Conservation (phyloP, 2,329 filamentous ascomycete genomes). For the Hymenoscyphus scutula region DNA sequence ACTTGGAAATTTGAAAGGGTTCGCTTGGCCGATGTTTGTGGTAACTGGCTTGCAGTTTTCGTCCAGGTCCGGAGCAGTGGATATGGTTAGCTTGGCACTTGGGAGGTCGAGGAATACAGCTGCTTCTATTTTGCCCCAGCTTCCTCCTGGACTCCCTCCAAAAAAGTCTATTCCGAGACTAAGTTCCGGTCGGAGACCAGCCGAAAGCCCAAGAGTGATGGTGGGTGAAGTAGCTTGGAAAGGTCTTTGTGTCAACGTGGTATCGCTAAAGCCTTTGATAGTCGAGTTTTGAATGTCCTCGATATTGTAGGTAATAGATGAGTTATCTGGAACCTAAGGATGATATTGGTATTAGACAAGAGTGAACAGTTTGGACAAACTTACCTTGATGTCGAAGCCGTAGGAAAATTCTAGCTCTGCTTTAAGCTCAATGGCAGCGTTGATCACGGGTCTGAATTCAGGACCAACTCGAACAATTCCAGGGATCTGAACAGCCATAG, state of each 20-base stretch:
- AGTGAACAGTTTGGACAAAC: too few species aligned
- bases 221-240: conserved; percentile 15
- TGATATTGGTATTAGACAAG: too few species aligned
- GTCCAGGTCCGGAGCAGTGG: conserved; percentile 9
- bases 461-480: conserved; percentile 14
- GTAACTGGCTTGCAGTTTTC: conserved; percentile 9
- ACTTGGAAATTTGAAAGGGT: conserved; percentile 14
- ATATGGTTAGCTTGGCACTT: conserved; percentile 6
- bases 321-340: conserved; percentile 16
- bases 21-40: neutral
- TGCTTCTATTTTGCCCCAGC: too few species aligned
- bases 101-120: conserved; percentile 15
- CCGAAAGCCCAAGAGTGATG: conserved; percentile 8
- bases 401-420: conserved; percentile 13
- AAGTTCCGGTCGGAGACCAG: conserved; percentile 13
- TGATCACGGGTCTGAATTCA: conserved; percentile 12
- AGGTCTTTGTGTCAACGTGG: conserved; percentile 11
- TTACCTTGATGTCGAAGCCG: conserved; percentile 10
- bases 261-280: conserved; percentile 9
- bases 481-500: conserved; percentile 3
- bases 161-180: conserved; percentile 12
- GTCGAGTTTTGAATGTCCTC: conserved; percentile 11
- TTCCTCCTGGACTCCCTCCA: neutral
- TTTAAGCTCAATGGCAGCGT: conserved; percentile 9
- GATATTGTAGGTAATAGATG: conserved; percentile 12